A percentile compares a stretch with the other conserved stretches of the same genome.
phyloP scores from a whole-genome alignment of 139 green algal species.

The Chara braunii region DNA sequence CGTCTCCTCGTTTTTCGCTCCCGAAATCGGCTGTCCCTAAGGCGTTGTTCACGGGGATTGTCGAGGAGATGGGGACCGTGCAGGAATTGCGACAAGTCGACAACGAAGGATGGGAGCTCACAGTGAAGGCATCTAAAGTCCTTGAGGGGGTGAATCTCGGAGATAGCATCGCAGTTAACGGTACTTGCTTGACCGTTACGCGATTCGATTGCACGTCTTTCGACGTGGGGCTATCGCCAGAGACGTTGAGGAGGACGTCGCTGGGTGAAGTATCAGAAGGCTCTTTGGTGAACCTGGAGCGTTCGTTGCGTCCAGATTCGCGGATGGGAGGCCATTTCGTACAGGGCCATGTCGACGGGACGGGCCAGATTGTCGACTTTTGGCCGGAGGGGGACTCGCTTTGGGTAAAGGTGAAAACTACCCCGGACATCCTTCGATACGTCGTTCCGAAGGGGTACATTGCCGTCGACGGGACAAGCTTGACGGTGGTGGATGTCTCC shows the following conservation, averaged over 20 bases:
- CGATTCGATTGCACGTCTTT: slow-evolving; percentile 22
- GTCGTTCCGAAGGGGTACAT: slow-evolving; percentile 44
- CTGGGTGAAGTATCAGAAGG: slow-evolving; percentile 17
- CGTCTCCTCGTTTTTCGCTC: too few species aligned
- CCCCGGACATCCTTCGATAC: slow-evolving; percentile 26
- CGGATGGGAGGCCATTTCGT: slow-evolving; percentile 42
- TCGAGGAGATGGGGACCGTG: slow-evolving; percentile 41
- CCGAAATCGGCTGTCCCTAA: background rate
- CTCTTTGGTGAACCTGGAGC: slow-evolving; percentile 41
- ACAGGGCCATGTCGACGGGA: slow-evolving; percentile 41
- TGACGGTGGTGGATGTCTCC: slow-evolving; percentile 38
- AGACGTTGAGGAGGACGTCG: slow-evolving; percentile 36
- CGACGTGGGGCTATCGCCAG: slow-evolving; percentile 27
- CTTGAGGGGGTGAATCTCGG: slow-evolving; percentile 28
- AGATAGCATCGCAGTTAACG: slow-evolving; percentile 42
- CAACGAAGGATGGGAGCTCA: slow-evolving; percentile 28
- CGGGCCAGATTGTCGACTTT: slow-evolving; percentile 27
- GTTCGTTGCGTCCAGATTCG: slow-evolving; percentile 23
- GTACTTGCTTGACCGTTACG: slow-evolving; percentile 40
- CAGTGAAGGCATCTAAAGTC: slow-evolving; percentile 20
- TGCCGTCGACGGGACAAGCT: slow-evolving; percentile 37
- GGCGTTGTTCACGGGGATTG: slow-evolving; percentile 19
- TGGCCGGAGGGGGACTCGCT: slow-evolving; percentile 34
- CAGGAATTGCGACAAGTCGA: slow-evolving; percentile 28
- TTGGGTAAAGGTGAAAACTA: slow-evolving; percentile 29